Conservation (phyloP, 148 eudicot species). For the Nepenthes gracilis region DNA sequence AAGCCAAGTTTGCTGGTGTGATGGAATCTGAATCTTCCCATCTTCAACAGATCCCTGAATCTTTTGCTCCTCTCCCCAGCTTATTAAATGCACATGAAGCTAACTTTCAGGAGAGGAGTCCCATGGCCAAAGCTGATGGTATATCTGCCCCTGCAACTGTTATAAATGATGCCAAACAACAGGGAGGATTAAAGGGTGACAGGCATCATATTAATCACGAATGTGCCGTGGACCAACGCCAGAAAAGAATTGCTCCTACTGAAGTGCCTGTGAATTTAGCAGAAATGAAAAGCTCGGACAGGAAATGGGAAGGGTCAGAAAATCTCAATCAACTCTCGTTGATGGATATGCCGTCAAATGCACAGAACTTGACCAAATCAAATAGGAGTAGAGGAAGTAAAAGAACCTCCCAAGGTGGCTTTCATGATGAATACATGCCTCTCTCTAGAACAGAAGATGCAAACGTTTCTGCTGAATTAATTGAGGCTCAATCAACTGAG, state of each 20-base stretch:
- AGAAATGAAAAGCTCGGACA: conserved; percentile 9
- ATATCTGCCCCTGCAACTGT: background rate
- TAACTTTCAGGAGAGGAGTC: conserved; percentile 1
- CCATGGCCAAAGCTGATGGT: background rate
- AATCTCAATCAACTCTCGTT: conserved; percentile 20
- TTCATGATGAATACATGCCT: conserved; percentile 1
- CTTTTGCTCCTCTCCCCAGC: background rate
- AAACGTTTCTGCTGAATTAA: conserved; percentile 10
- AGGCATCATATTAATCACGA: conserved; percentile 20
- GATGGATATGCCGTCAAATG: conserved; percentile 15
- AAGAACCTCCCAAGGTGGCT: conserved; percentile 11
- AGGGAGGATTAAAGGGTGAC: conserved; percentile 6
- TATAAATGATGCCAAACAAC: background rate
- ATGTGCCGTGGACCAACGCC: conserved; percentile 8
- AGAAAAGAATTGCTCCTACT: conserved; percentile 13
- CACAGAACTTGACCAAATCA: conserved; percentile 9
- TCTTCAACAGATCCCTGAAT: background rate
- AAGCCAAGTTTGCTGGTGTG: background rate
- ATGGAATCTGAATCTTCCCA: background rate
- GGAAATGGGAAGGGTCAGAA: conserved; percentile 13
- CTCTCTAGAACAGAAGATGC: conserved; percentile 13
- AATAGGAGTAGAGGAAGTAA: conserved; percentile 14
- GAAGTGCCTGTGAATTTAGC: conserved; percentile 12
- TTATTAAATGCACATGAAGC: conserved; percentile 1
- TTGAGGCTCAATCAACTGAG: conserved; percentile 5